phyloP scores from a whole-genome alignment of 768 basidiomycete species.

The Solioccasus polychromus region DNA sequence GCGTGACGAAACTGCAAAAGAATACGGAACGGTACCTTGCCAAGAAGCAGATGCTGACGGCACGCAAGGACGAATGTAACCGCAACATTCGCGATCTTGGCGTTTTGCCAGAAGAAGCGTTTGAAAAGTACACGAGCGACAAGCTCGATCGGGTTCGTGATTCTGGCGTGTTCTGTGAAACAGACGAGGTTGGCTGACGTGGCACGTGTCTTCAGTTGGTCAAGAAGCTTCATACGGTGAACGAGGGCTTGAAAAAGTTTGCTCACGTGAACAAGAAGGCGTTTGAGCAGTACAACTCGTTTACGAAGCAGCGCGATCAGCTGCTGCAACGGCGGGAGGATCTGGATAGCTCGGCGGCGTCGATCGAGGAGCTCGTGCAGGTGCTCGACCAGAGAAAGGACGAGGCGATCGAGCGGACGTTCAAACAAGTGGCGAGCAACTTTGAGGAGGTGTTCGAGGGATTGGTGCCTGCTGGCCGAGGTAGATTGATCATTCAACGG shows the following conservation, averaged over 20 bases:
- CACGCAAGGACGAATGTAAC: slow-evolving; percentile 91
- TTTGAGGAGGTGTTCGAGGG: slow-evolving; percentile 97
- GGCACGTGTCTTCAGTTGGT: slow-evolving; percentile 57
- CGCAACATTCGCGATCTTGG: slow-evolving; percentile 95
- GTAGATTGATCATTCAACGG: slow-evolving; percentile 89
- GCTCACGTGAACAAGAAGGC: slow-evolving; percentile 99
- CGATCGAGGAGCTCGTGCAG: slow-evolving; percentile 90
- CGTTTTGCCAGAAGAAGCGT: slow-evolving; percentile 95
- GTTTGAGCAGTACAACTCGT: slow-evolving; percentile 97
- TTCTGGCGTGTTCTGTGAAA: not conserved
- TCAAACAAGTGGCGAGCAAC: slow-evolving; percentile 96
- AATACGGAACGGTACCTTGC: slow-evolving; percentile 92
- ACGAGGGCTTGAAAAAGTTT: slow-evolving; percentile 93
- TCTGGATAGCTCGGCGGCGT: slow-evolving; percentile 82
- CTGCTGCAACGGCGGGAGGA: slow-evolving; percentile 84
- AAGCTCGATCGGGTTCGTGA: slow-evolving; percentile 78
- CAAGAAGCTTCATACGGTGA: slow-evolving; percentile 88
- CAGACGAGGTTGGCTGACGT: slow-evolving; percentile 2
- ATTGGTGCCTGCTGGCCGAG: slow-evolving; percentile 91
- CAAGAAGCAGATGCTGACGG: slow-evolving; percentile 81
- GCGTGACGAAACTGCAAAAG: slow-evolving; percentile 90
- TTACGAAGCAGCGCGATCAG: slow-evolving; percentile 96
- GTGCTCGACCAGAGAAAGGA: slow-evolving; percentile 96
- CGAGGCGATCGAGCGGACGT: slow-evolving; percentile 97
- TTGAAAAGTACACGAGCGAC: slow-evolving; percentile 88